Evolutionary conservation across 78 protist species (phyloP).

Genomic region (Emiliania huxleyi): DNA sequence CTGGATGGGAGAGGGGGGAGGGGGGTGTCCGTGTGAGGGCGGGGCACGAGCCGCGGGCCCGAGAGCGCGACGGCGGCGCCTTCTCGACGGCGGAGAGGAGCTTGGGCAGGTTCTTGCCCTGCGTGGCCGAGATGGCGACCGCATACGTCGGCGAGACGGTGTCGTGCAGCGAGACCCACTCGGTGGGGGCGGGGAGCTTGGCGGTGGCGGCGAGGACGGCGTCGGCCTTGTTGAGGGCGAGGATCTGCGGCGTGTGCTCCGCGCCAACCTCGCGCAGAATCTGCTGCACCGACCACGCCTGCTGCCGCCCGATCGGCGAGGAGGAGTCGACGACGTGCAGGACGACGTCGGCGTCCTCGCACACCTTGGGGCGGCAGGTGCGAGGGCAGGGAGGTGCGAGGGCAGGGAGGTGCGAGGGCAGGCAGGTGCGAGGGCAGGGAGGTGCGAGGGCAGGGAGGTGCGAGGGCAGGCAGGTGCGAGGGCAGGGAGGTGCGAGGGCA

Average conservation of each 20-base stretch:
- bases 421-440: too few relatives aligned
- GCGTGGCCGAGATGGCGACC: neutral
- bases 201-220: neutral
- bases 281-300: slow-evolving; percentile 12
- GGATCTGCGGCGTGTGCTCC: slow-evolving; percentile 20
- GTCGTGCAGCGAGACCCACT: neutral
- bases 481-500: too few relatives aligned
- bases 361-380: too few relatives aligned
- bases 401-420: too few relatives aligned
- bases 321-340: slow-evolving; percentile 14
- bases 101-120: neutral
- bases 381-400: too few relatives aligned
- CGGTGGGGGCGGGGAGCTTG: neutral
- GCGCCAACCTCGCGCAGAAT: slow-evolving; percentile 7
- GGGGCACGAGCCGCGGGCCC: too few relatives aligned
- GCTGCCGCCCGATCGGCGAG: neutral
- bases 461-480: too few relatives aligned
- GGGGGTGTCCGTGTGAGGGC: too few relatives aligned
- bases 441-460: too few relatives aligned
- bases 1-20: too few relatives aligned
- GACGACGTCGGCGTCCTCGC: neutral
- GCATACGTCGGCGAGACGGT: neutral
- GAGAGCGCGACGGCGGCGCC: too few relatives aligned
- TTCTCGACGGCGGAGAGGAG: neutral
- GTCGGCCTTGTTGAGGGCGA: slow-evolving; percentile 40